Percentiles rank a stretch among this genome's conserved stretches.
Conservation (phyloP, 2,329 filamentous ascomycete species). For the Aspergillus sp. region DNA sequence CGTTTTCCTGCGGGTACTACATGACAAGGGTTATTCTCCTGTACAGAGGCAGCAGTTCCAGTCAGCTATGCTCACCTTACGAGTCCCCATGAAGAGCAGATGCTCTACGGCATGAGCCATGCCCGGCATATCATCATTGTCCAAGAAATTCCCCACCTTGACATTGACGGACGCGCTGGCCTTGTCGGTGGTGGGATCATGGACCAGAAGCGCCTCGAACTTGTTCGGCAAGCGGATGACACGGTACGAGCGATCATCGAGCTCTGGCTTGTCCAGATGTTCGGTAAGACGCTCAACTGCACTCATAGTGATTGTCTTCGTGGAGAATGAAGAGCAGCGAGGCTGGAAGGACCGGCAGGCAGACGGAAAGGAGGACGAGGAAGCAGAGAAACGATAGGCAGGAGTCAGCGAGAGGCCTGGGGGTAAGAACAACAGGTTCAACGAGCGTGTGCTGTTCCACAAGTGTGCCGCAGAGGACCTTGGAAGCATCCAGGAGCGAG, state of each 20-base stretch:
- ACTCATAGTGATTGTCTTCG: conserved; percentile 19
- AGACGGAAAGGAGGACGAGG: conserved; percentile 8
- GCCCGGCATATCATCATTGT: conserved; percentile 80
- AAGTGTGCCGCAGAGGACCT: conserved; percentile 10
- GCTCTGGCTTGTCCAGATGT: conserved; percentile 66
- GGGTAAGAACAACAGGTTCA: conserved; percentile 7
- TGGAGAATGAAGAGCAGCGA: conserved; percentile 10
- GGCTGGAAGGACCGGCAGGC: conserved; percentile 12
- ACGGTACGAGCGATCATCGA: conserved; percentile 80
- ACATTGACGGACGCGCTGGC: conserved; percentile 92
- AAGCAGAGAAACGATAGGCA: conserved; percentile 10
- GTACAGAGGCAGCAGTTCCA: background rate
- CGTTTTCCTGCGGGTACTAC: conserved; percentile 85
- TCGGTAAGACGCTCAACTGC: conserved; percentile 51
- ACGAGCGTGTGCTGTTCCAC: conserved; percentile 10
- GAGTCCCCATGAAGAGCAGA: conserved; percentile 94
- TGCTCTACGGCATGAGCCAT: conserved; percentile 96
- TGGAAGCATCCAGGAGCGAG: conserved; percentile 11
- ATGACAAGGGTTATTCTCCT: conserved; percentile 3
- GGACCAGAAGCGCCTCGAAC: conserved; percentile 83
- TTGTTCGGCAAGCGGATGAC: conserved; percentile 78
- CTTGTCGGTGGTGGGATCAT: conserved; percentile 93
- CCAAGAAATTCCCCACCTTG: conserved; percentile 91
- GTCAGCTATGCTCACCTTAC: conserved; percentile 54
- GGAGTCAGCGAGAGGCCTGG: conserved; percentile 8